Evolutionary conservation across 306 rosid genomes (phyloP), one percentile per base, ranked within the genome.

Genomic region (Cicer bijugum): DNA sequence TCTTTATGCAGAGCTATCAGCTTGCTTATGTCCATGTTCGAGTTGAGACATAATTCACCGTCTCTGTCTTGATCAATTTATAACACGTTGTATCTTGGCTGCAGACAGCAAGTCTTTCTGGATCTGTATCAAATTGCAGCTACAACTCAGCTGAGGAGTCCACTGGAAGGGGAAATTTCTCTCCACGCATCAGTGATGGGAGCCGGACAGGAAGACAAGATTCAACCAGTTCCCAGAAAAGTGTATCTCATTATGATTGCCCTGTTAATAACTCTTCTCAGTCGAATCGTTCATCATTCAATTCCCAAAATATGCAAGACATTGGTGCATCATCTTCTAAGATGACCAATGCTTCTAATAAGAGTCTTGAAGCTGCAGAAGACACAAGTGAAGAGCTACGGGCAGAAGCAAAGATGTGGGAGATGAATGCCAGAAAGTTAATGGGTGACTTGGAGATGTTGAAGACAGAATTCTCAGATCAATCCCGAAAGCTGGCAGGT

Each of bases 321-420:
- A 19, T 47, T 23, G 69, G 77, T 53, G 66, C 67, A 53, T 76
- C 78, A 23, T 56, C 83, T 77, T 19, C 72, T 33, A 55, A 74
- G 63, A 60, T 39, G 76, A 39, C 77, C 45, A 77, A 44, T 72
- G 74, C 81, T 58, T 69, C 82, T 43, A 77, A 63, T 17, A 81
- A 76, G 40, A 55, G 60, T 56, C 78, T 35, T 64, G 92, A 89
- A 66, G 84, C 85, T 16, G 82, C 91, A 75, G 88, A 81, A 78
- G 83, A 61, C 56, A 77, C 90, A 7, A 75, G 72, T 69, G 86
- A 79, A 73, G 97, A 87, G 86, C 85, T 94, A 60, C 96, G 86
- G 42, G 98, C 89, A 8, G 96, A 94, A 82, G 97, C 98, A 17
- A 89, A 85, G 88, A 89, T 91, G 96, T 91, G 99, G 97, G 96